Conservation (phyloP, 768 basidiomycete species). For the Galerina sulciceps region DNA sequence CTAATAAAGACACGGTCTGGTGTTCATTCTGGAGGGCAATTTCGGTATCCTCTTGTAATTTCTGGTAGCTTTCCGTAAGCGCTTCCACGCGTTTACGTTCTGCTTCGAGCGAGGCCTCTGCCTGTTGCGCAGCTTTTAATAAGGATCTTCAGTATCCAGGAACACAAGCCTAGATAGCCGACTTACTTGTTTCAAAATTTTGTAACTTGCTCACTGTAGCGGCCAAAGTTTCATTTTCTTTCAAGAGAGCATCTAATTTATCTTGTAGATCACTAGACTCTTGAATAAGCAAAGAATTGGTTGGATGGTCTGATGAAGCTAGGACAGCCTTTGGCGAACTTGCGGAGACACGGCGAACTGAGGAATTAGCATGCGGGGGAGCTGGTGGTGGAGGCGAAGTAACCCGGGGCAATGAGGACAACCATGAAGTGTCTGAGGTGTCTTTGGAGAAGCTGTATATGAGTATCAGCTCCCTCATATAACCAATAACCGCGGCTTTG, state of each 20-base stretch:
- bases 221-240: slow-evolving; percentile 26
- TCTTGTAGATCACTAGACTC: slow-evolving; percentile 19
- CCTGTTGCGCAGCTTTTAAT: slow-evolving; percentile 35
- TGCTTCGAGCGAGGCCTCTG: slow-evolving; percentile 36
- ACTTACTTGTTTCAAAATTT: slow-evolving; percentile 33
- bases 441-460: slow-evolving; percentile 43
- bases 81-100: slow-evolving; percentile 34
- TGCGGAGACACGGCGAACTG: slow-evolving; percentile 18
- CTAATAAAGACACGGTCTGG: slow-evolving; percentile 77
- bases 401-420: slow-evolving; percentile 58
- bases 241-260: slow-evolving; percentile 21
- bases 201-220: slow-evolving; percentile 22
- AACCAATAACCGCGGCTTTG: slow-evolving; percentile 3
- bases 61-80: slow-evolving; percentile 33
- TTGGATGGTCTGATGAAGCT: slow-evolving; percentile 23
- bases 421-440: slow-evolving; percentile 59
- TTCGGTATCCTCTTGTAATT: slow-evolving; percentile 37
- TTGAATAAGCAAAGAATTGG: slow-evolving; percentile 19
- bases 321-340: slow-evolving; percentile 24
- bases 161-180: slow-evolving; percentile 24
- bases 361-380: slow-evolving; percentile 1
- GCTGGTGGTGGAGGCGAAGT: slow-evolving; percentile 38
- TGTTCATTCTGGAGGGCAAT: slow-evolving; percentile 55
- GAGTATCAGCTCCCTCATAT: slow-evolving; percentile 20
- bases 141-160: not conserved